Percentiles rank a stretch among this genome's conserved stretches.
phyloP scores from a whole-genome alignment of 169 alveolate species.

The Besnoitia besnoiti region DNA sequence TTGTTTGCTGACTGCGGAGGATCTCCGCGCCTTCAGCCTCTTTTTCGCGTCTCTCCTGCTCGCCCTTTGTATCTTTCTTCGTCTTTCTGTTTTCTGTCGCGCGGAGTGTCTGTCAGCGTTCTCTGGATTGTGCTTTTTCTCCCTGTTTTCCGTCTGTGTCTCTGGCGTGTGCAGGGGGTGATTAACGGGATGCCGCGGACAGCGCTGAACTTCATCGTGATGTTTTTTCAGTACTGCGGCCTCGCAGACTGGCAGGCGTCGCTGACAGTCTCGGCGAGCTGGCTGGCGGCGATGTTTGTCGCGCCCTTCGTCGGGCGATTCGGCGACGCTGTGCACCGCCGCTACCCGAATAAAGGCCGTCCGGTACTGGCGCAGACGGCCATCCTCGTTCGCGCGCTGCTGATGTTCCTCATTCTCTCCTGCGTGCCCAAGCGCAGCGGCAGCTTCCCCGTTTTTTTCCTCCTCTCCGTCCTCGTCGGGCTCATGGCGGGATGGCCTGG shows the following conservation, averaged over 20 bases:
- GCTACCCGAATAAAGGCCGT: constrained; percentile 81
- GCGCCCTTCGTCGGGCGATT: constrained; percentile 86
- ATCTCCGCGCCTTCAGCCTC: background rate
- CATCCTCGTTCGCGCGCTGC: constrained; percentile 72
- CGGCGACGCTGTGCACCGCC: constrained; percentile 81
- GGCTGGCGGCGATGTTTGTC: constrained; percentile 84
- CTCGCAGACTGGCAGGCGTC: constrained; percentile 83
- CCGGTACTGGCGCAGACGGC: constrained; percentile 72
- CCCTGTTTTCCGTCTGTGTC: background rate
- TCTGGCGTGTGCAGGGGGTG: constrained; percentile 69
- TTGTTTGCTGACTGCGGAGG: background rate
- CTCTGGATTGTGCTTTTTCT: constrained; percentile 58
- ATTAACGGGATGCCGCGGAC: constrained; percentile 86
- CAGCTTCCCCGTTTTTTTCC: constrained; percentile 56
- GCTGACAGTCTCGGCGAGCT: constrained; percentile 77
- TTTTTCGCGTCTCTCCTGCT: background rate
- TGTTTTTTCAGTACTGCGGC: constrained; percentile 87
- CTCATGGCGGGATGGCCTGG: constrained; percentile 84
- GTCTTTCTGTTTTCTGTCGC: background rate
- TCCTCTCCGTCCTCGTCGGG: constrained; percentile 78
- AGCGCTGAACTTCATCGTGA: constrained; percentile 83
- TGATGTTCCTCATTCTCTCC: constrained; percentile 59
- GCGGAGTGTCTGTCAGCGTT: constrained; percentile 42
- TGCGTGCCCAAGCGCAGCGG: constrained; percentile 62
- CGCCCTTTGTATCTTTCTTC: background rate